Evolutionary conservation across 768 basidiomycete genomes (phyloP), one percentile per base, ranked within the genome.

Genomic region (Mycena vitilis): DNA sequence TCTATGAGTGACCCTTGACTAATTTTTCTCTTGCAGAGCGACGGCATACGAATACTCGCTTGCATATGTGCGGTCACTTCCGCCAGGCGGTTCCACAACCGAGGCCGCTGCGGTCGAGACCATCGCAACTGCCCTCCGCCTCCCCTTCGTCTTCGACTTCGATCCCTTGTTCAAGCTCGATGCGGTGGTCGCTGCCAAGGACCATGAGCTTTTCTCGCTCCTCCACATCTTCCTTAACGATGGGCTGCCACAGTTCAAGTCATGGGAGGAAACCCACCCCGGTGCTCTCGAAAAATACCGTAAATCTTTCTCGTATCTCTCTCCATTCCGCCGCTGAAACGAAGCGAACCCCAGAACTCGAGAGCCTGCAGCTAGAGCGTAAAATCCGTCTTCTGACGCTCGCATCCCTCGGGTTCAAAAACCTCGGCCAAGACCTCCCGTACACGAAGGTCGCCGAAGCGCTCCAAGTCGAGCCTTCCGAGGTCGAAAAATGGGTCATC

Each of bases 401-500:
- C 58, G 88, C 93, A 16, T 88, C 92, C 0, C 84, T 95, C 38
- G 91, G 89, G n/a, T 91, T 92, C 75, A 83, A 91, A 71, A 86
- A 93, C 74, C 85, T 94, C 40, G 93, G 93, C 11, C 87, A 87
- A 53, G 89, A 90, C 72, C 82, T 96, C 16, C 79, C 90, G 0
- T 96, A 96, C 77, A 77, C 87, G 12, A 86, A 84, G 73, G 88
- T 96, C 44, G 90, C 91, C 1, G 82, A 88, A 36, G 83, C 87
- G 15, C 79, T 96, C 51, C 87, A 93, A 70, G 88, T 94, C 10
- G 85, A 89, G 30, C 68, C 78, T 23, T 81, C 85, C 30, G 83
- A 93, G 66, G 93, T 96, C 36, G 95, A 96, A 77, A 89, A 87
- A 74, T 95, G 94, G 93, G 89, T 90, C 47, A 95, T 96, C 69